phyloP scores from a whole-genome alignment of 2,329 filamentous ascomycete species.

The Venturia carpophila region DNA sequence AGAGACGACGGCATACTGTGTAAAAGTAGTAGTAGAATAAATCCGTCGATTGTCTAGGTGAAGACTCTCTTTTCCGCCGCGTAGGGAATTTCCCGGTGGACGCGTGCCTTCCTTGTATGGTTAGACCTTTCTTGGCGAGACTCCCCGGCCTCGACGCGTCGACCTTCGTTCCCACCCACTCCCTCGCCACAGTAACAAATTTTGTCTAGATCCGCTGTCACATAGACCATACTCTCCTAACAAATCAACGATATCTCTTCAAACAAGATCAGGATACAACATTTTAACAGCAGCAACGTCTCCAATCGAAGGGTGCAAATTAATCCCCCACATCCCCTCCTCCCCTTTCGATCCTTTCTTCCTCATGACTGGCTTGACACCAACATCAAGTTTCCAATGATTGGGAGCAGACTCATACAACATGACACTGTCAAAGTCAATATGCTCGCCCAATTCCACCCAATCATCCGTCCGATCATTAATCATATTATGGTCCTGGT shows the following conservation, averaged over 20 bases:
- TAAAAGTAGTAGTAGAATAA: too few species aligned
- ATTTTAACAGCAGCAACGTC: neutral
- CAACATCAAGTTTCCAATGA: neutral
- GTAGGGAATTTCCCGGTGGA: too few species aligned
- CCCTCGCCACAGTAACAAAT: too few species aligned
- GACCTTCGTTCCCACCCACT: too few species aligned
- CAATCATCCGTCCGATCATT: neutral
- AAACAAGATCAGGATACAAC: conserved; percentile 3
- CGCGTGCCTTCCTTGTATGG: too few species aligned
- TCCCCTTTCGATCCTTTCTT: neutral
- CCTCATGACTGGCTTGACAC: neutral
- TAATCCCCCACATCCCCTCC: neutral
- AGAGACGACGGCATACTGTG: too few species aligned
- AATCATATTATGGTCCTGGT: neutral
- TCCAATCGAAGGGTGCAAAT: neutral
- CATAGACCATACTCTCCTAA: too few species aligned
- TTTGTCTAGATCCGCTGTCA: too few species aligned
- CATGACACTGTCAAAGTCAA: neutral
- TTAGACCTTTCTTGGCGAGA: too few species aligned
- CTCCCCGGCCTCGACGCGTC: too few species aligned
- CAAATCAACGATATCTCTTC: neutral
- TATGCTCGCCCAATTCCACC: neutral
- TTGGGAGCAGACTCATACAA: neutral
- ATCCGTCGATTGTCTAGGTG: too few species aligned
- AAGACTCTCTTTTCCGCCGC: too few species aligned